Evolutionary conservation across 768 basidiomycete genomes (phyloP).

Genomic region (Naganishia randhawae): DNA sequence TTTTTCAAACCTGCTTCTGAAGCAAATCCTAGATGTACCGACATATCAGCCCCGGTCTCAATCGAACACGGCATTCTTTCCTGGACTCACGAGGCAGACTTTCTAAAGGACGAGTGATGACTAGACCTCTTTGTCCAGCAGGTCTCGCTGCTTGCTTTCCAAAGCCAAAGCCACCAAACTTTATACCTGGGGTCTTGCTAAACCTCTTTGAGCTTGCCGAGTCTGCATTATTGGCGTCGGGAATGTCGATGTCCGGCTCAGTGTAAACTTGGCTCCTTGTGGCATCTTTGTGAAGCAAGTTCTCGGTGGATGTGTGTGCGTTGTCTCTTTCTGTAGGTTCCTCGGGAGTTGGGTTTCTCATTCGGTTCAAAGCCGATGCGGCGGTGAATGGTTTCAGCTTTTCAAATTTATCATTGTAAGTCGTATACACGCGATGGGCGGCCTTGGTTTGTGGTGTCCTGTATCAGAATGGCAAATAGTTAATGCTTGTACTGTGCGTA

Average conservation of each 20-base stretch:
- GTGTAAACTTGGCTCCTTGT: constrained; percentile 53
- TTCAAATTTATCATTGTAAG: constrained; percentile 18
- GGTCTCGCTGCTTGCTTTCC: constrained; percentile 73
- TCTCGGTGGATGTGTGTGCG: constrained; percentile 6
- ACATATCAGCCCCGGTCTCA: background rate
- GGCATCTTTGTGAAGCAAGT: constrained; percentile 23
- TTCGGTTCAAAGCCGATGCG: constrained; percentile 54
- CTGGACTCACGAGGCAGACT: constrained; percentile 42
- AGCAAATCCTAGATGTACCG: constrained; percentile 12
- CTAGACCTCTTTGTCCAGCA: constrained; percentile 60
- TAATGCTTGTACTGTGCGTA: background rate
- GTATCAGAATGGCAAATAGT: background rate
- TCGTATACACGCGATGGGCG: constrained; percentile 37
- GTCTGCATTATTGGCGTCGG: constrained; percentile 26
- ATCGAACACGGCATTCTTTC: background rate
- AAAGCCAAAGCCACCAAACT: constrained; percentile 63
- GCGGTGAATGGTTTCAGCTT: constrained; percentile 21
- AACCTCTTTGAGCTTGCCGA: constrained; percentile 13
- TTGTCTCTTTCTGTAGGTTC: constrained; percentile 39
- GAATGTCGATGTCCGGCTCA: constrained; percentile 52
- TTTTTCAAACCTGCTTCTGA: constrained; percentile 15
- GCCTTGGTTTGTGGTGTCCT: constrained; percentile 45
- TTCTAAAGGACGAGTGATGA: constrained; percentile 43
- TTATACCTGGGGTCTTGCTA: constrained; percentile 33
- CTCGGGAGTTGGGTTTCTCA: constrained; percentile 53